These are phyloP conservation scores for Euphorbia lathyris DNA, from an alignment of 345 rosid species.

Conservation along the genomic window DNA sequence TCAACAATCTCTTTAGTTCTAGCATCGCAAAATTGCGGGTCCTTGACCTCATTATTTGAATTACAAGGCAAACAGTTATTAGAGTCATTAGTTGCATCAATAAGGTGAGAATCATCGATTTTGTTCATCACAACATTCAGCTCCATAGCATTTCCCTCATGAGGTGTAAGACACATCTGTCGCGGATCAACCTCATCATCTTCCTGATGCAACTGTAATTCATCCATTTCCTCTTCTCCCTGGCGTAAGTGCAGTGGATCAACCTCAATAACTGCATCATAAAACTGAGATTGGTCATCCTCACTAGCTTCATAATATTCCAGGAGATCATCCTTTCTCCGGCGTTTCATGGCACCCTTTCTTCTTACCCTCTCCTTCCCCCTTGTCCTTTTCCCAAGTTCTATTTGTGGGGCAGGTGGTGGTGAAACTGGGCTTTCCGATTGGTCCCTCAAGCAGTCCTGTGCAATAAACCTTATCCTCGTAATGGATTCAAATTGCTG, in stretches of 20 bases:
- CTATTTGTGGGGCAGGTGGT: conserved; percentile 17
- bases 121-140: conserved; percentile 10
- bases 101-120: conserved; percentile 15
- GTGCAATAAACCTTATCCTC: conserved; percentile 33
- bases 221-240: conserved; percentile 16
- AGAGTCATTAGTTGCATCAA: not conserved
- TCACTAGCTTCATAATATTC: conserved; percentile 24
- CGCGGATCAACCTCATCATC: conserved; percentile 18
- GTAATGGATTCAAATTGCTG: conserved; percentile 34
- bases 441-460: conserved; percentile 36
- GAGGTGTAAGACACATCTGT: conserved; percentile 8
- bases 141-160: conserved; percentile 7
- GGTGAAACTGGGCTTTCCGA: conserved; percentile 20
- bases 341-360: conserved; percentile 23
- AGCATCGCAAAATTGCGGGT: conserved; percentile 5
- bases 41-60: not conserved
- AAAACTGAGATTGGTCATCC: conserved; percentile 28
- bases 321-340: conserved; percentile 22
- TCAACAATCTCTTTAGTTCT: not conserved
- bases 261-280: conserved; percentile 23
- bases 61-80: conserved; percentile 10
- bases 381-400: conserved; percentile 22
- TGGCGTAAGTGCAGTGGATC: conserved; percentile 21
- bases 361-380: conserved; percentile 33
- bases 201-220: conserved; percentile 13